Conservation (phyloP, 2,329 filamentous ascomycete species). For the Trematosphaeria pertusa region DNA sequence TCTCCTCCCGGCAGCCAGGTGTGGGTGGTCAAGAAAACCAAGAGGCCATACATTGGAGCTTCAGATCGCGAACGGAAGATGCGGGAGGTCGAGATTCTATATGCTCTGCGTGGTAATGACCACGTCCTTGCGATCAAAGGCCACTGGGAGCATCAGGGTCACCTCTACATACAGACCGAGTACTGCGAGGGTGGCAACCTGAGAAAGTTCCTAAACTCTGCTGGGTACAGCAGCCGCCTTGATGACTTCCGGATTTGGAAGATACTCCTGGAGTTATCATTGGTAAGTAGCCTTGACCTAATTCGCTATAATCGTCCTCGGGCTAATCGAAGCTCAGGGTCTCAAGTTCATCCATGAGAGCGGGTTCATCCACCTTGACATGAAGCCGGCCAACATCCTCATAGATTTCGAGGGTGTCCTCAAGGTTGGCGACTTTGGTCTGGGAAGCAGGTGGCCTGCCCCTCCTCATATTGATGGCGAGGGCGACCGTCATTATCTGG, state of each 20-base stretch:
- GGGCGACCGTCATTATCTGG: conserved; percentile 95
- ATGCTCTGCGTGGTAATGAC: conserved; percentile 77
- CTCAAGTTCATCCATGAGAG: conserved; percentile 88
- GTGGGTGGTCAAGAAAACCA: conserved; percentile 94
- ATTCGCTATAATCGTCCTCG: not conserved
- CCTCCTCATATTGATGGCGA: conserved; percentile 82
- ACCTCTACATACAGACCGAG: conserved; percentile 97
- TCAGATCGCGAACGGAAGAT: conserved; percentile 84
- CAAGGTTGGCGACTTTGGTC: conserved; percentile 86
- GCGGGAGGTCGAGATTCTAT: conserved; percentile 81
- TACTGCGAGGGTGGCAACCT: conserved; percentile 95
- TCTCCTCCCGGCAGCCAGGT: conserved; percentile 55
- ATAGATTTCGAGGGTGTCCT: conserved; percentile 81
- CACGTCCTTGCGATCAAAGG: conserved; percentile 86
- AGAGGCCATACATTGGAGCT: conserved; percentile 76
- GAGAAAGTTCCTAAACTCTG: conserved; percentile 81
- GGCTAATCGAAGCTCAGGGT: conserved; percentile 64
- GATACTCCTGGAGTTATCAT: conserved; percentile 83
- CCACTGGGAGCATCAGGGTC: conserved; percentile 83
- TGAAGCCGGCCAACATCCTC: conserved; percentile 86
- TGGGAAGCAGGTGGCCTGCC: conserved; percentile 81
- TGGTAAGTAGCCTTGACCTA: conserved; percentile 63
- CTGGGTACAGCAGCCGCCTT: conserved; percentile 82
- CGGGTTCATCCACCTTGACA: conserved; percentile 83
- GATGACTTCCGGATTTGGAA: conserved; percentile 99